These are phyloP conservation scores for Mycena floridula DNA, from an alignment of 768 basidiomycete species.

Conservation along the genomic window DNA sequence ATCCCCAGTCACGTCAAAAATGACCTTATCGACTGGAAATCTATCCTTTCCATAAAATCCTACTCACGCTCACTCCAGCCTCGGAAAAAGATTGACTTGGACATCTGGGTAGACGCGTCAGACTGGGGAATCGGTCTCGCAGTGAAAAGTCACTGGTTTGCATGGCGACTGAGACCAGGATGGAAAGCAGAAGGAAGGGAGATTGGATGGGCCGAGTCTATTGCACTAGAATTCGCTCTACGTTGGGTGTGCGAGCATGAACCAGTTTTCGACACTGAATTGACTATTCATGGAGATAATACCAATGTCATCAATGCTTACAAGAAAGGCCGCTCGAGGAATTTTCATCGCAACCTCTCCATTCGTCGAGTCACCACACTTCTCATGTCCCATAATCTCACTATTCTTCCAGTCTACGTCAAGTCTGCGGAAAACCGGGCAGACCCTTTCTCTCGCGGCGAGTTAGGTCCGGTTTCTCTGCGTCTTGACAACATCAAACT, in stretches of 20 bases:
- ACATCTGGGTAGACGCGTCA: background rate
- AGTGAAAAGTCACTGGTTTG: background rate
- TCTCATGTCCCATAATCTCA: slow-evolving; percentile 12
- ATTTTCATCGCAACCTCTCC: slow-evolving; percentile 1
- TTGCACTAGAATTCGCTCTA: background rate
- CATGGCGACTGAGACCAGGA: background rate
- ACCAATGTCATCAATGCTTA: slow-evolving; percentile 5
- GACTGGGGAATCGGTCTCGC: background rate
- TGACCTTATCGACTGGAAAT: too few species aligned
- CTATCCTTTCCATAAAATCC: too few species aligned
- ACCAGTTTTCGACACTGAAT: background rate
- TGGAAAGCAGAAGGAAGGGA: background rate
- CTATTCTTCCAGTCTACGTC: slow-evolving; percentile 15
- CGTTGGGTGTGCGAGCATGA: background rate
- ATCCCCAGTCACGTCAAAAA: too few species aligned
- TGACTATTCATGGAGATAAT: slow-evolving; percentile 5
- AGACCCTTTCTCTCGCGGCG: slow-evolving; percentile 21
- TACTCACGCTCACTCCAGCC: too few species aligned
- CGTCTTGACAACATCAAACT: too few species aligned
- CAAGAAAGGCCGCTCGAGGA: slow-evolving; percentile 1
- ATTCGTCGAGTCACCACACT: slow-evolving; percentile 3
- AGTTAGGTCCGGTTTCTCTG: background rate
- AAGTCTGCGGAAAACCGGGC: slow-evolving; percentile 22
- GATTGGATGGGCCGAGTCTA: background rate
- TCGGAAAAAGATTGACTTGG: too few species aligned